Evolutionary conservation across 2,329 filamentous ascomycete genomes (phyloP).

Genomic region (Penicillium janthinellum): DNA sequence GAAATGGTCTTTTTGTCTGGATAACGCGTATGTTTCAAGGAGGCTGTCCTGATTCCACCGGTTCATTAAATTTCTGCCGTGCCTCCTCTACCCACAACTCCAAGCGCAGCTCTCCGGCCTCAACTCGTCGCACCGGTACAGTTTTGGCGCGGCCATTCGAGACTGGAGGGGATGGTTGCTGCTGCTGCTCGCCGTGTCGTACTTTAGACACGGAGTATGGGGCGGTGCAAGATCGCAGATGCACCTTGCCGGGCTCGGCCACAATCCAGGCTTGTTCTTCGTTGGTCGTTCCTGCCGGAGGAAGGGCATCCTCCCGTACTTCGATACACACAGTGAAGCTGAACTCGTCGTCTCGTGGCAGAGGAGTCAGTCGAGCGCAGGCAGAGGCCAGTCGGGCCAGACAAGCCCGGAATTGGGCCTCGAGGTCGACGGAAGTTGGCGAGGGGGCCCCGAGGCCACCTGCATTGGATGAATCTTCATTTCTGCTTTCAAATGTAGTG

Average conservation of each 20-base stretch:
- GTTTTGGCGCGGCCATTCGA: constrained; percentile 56
- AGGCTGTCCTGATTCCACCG: constrained; percentile 41
- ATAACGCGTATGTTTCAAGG: constrained; percentile 29
- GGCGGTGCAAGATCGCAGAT: constrained; percentile 43
- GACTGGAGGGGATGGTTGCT: constrained; percentile 30
- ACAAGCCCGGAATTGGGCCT: constrained; percentile 53
- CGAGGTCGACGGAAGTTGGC: constrained; percentile 45
- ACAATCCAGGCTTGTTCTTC: constrained; percentile 64
- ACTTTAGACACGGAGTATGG: constrained; percentile 44
- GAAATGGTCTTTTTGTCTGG: neutral
- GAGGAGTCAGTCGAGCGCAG: constrained; percentile 45
- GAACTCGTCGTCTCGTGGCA: constrained; percentile 51
- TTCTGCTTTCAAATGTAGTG: constrained; percentile 52
- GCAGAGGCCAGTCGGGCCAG: constrained; percentile 48
- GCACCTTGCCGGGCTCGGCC: constrained; percentile 53
- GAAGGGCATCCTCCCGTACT: constrained; percentile 49
- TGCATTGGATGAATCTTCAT: constrained; percentile 38
- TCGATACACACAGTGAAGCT: constrained; percentile 54
- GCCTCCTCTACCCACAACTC: constrained; percentile 72
- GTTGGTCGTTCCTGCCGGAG: constrained; percentile 49
- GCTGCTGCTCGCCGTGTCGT: constrained; percentile 38
- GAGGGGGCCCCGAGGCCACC: constrained; percentile 31
- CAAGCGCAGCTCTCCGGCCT: constrained; percentile 66
- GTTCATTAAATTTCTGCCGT: constrained; percentile 54
- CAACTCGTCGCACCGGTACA: constrained; percentile 63